Evolutionary conservation across 495 filamentous ascomycete species (phyloP), one percentile per base, ranked within the genome.

Genomic region (Pseudomonodictys pantanalensis): DNA sequence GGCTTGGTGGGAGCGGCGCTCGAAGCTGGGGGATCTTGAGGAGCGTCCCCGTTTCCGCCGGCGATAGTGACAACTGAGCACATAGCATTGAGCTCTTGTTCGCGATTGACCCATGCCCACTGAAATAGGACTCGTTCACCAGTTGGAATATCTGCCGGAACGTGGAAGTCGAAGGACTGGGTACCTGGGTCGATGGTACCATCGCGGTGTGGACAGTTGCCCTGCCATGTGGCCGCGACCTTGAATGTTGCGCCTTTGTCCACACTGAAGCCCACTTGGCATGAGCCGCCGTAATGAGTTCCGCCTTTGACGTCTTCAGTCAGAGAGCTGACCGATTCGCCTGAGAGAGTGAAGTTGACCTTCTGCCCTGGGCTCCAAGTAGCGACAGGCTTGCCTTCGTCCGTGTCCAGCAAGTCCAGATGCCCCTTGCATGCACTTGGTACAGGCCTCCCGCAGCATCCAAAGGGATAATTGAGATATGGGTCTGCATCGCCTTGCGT

Each of bases 71-170:
- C 68, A n/a, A n/a, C 10, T 50, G 26, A 10, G 69, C 68, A 48
- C 70, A 72, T 46, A 66, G 69, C 67, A 46, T 65, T 65, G 62
- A 74, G 65, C 52, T 75, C 73, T 26, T 69, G 54, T 48, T 75
- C 72, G 24, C 73, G 69, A 44, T 75, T 75, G 46, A 68, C 56
- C 72, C 72, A 75, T 1, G 64, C 71, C 72, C 72, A 74, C 10
- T 69, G 65, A 41, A 75, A 74, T 32, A 75, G 52, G 3, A 57
- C 70, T n/a, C n/a, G n/a, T 12, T 64, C 41, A 28, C 72, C 73
- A 6, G 54, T 12, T 1, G 68, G 63, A 18, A 74, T 41, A 42
- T 75, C 73, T 18, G 60, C 59, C 7, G 73, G 73, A 7, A 75
- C 67, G 10, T 41, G 60, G 48, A 75, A 73, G 24, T 68, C 54